These are phyloP conservation scores for Leccinellum luteum DNA, from an alignment of 768 basidiomycete species.

Conservation along the genomic window DNA sequence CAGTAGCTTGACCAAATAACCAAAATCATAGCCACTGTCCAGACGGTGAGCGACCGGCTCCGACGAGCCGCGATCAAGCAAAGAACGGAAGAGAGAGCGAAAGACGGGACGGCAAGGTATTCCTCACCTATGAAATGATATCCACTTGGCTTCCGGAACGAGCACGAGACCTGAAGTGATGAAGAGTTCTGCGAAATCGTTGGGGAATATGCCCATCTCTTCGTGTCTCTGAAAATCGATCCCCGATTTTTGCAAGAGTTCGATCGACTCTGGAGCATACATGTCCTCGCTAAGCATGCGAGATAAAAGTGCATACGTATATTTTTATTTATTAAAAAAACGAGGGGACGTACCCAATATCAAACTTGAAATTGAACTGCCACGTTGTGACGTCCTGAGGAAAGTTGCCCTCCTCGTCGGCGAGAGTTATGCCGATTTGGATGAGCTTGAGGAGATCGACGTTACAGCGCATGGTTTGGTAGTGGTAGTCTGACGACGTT, in stretches of 20 bases:
- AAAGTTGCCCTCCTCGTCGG: slow-evolving; percentile 90
- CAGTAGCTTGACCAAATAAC: slow-evolving; percentile 94
- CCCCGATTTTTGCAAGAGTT: slow-evolving; percentile 90
- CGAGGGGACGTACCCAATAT: slow-evolving; percentile 60
- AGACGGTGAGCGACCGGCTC: slow-evolving; percentile 1
- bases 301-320: background rate
- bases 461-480: slow-evolving; percentile 99
- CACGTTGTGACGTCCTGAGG: slow-evolving; percentile 91
- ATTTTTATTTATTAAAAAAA: background rate
- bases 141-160: slow-evolving; percentile 87
- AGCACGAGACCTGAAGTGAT: slow-evolving; percentile 95
- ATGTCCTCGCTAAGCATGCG: slow-evolving; percentile 77
- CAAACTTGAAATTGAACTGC: slow-evolving; percentile 99
- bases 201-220: slow-evolving; percentile 86
- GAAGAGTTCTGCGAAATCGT: slow-evolving; percentile 95
- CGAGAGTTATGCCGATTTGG: slow-evolving; percentile 92
- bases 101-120: background rate
- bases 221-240: slow-evolving; percentile 94
- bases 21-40: slow-evolving; percentile 95
- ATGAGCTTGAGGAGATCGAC: slow-evolving; percentile 98
- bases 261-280: slow-evolving; percentile 97
- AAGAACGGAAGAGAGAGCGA: background rate
- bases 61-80: background rate
- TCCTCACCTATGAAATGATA: slow-evolving; percentile 93
- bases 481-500: slow-evolving; percentile 97